Evolutionary conservation across 352 stramenopile genomes (phyloP), one percentile per base, ranked within the genome.

Genomic region (Achlya hypogyna): DNA sequence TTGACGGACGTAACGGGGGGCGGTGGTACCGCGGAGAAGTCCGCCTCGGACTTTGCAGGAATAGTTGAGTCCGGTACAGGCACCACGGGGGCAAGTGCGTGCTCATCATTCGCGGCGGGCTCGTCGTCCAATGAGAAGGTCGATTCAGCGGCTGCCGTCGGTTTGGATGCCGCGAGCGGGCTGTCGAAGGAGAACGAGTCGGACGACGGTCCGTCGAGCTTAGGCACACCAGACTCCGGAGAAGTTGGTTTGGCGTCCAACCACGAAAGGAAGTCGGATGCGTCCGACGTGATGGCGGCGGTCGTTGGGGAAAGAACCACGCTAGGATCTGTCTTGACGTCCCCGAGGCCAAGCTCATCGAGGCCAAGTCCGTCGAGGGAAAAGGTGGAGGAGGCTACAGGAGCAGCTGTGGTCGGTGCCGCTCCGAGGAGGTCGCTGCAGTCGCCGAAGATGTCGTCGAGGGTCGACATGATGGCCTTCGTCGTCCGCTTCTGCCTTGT

Each of bases 371-470:
- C 27, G n/a, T 54, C 45, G 23, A 62, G 49, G 31, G 63, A 69
- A 32, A 64, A 51, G n/a, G 52, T 56, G 12, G 62, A 49, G 25
- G 25, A 20, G n/a, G n/a, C n/a, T n/a, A n/a, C n/a, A 8, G 31
- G 14, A 14, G 51, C 31, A 6, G 49, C 5, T 10, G 9, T 40
- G 27, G 22, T 54, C 14, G 32, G 29, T 49, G 29, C 35, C 32
- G 22, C 71, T 69, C 27, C 25, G 49, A 53, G 56, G 34, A 27
- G 47, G 63, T 87, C 74, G 51, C 88, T 93, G 23, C 77, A 63
- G 43, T 89, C 82, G 10, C 82, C 82, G 56, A 93, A 91, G 65
- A 91, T 91, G 62, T 93, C 84, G 63, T 93, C 81, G 51, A 91
- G 51, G 42, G 10, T 49, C 47, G 60, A 67, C 60, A 67, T 67